Base-by-base conservation (phyloP, 257 asterid species). In the Euphrasia confusa region DNA sequence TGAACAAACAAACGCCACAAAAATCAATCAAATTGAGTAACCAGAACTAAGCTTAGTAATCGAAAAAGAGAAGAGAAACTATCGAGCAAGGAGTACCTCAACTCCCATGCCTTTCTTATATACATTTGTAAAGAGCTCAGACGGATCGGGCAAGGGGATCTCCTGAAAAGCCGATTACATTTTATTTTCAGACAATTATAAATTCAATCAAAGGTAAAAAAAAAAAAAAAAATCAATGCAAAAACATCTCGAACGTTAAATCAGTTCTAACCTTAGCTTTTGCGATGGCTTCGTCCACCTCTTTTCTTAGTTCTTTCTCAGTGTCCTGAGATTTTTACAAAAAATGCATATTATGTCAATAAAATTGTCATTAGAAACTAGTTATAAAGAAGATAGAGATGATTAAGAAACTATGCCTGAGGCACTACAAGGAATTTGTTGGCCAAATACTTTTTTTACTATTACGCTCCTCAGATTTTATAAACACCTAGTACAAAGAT, bases 221-320 rank as follows among this genome's bases (percentile, higher is more conserved):
- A n/a, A n/a, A n/a, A n/a, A n/a, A n/a, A n/a, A n/a, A n/a, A n/a
- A n/a, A n/a, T n/a, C n/a, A n/a, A 37, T 66, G 27, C 37, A 26
- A 67, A 56, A 42, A 49, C 14, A 24, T 45, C 18, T 15, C 39
- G 13, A 62, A 56, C 21, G 32, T 4, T 4, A 13, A 18, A 12
- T 15, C 18, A 48, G 11, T 72, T 63, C 78, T 42, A 68, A 83
- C 95, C 95, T 86, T 86, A 14, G 95, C 95, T 78, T 83, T 76
- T n/a, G 89, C 86, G 52, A 81, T 80, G 74, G 88, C 91, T 54
- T 83, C 85, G 69, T 86, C 95, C 45, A 86, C 91, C 67, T 78
- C 71, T 72, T 86, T 81, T 52, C 87, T 79, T 48, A 62, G 37
- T 73, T 72, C 85, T 68, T 86, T 81, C 77, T 86, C 95, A 64